A percentile compares a stretch with the other conserved stretches of the same genome.
Evolutionary conservation across 2,329 filamentous ascomycete species (phyloP).

Genomic region (Alternaria triticimaculans): DNA sequence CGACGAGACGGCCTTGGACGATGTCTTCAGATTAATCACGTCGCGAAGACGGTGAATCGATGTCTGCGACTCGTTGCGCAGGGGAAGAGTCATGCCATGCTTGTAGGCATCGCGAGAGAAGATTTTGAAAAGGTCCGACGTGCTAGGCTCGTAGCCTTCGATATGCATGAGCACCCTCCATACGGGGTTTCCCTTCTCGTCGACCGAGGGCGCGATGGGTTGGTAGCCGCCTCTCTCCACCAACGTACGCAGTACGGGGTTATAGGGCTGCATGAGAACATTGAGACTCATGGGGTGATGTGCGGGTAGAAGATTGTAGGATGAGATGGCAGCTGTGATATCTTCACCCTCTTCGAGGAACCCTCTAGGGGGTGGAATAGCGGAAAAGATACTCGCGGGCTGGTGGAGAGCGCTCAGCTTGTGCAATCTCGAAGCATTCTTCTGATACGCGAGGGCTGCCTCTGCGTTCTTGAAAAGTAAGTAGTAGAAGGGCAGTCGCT

Average conservation of each 20-base stretch:
- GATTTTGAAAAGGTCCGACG: constrained; percentile 36
- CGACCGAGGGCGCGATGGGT: constrained; percentile 33
- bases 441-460: constrained; percentile 68
- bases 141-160: constrained; percentile 43
- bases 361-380: constrained; percentile 52
- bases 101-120: constrained; percentile 39
- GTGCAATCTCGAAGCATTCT: constrained; percentile 61
- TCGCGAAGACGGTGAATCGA: constrained; percentile 39
- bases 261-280: constrained; percentile 45
- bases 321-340: constrained; percentile 48
- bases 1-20: constrained; percentile 23
- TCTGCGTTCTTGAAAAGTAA: constrained; percentile 68
- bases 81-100: constrained; percentile 41
- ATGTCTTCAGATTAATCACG: constrained; percentile 32
- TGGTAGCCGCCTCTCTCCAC: constrained; percentile 42
- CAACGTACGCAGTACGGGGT: constrained; percentile 50
- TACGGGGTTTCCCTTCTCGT: constrained; percentile 22
- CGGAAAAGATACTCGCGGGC: constrained; percentile 51
- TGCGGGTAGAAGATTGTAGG: constrained; percentile 57
- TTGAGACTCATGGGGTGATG: constrained; percentile 30
- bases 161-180: constrained; percentile 45
- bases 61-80: constrained; percentile 24
- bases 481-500: constrained; percentile 70
- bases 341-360: constrained; percentile 57
- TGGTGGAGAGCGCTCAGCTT: constrained; percentile 54